Conservation (phyloP, 164 flowering plant species). For the Warburgia ugandensis region DNA sequence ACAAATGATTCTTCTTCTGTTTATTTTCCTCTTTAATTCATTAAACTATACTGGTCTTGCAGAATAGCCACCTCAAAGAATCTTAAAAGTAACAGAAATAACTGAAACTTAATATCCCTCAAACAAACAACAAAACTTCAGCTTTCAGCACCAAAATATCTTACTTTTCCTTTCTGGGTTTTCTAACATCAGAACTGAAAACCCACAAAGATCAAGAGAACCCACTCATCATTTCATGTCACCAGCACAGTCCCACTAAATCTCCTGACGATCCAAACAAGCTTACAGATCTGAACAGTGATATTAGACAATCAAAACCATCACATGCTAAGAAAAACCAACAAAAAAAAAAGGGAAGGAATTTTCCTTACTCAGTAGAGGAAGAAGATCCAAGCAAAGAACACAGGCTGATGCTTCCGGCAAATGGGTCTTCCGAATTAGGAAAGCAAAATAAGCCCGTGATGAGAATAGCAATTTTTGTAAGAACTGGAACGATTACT, state of each 20-base stretch:
- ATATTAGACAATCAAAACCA: neutral
- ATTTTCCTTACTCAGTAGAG: slow-evolving; percentile 6
- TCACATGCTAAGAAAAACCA: too few species aligned
- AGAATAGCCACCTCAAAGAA: too few species aligned
- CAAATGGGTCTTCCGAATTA: neutral
- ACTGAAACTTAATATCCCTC: neutral
- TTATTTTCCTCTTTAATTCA: too few species aligned
- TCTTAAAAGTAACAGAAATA: neutral
- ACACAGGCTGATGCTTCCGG: neutral
- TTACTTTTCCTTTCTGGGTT: slow-evolving; percentile 3
- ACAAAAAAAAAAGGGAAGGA: too few species aligned
- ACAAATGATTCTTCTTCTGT: too few species aligned
- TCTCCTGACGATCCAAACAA: neutral
- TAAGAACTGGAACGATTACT: too few species aligned
- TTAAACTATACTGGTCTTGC: too few species aligned
- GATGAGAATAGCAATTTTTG: too few species aligned
- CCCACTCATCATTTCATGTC: slow-evolving; percentile 5
- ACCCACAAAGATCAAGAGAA: slow-evolving; percentile 1
- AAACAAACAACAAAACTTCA: neutral
- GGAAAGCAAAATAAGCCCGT: too few species aligned
- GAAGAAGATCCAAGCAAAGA: neutral
- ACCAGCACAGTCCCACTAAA: too few species aligned
- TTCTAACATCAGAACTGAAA: neutral
- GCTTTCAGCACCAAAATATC: neutral
- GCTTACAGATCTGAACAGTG: slow-evolving; percentile 16